Base-by-base conservation (phyloP, 2,329 filamentous ascomycete species). In the Aaosphaeria arxii region DNA sequence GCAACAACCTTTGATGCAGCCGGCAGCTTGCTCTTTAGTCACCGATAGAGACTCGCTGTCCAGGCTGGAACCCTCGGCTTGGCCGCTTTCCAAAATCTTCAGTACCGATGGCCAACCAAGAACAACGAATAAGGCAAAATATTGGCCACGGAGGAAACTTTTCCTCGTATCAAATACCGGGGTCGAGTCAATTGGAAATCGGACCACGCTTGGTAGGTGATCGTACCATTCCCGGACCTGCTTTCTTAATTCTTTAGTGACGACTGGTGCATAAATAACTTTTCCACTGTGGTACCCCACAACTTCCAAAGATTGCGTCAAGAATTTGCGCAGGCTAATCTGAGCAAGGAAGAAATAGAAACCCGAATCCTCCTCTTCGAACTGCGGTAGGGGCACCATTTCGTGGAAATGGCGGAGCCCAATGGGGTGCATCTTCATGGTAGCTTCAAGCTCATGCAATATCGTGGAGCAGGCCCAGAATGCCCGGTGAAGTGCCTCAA, bases 391-490 rank as follows among this genome's bases (percentile, higher is more conserved):
- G 13, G 61, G 58, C 4, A 64, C 62, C 11, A 62, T 42, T 31
- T 63, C 59, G 42, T 63, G 62, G 35, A 62, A 62, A 28, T 64
- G 59, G 7, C 58, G 52, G 11, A 63, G 44, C 4, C 62, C 61
- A n/a, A 56, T 63, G 3, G 62, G 57, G 44, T 63, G 59, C 56
- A 61, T 61, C 40, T 64, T 62, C 45, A 62, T 60, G 7, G 61
- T 60, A 4, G 59, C 59, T 47, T 64, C 58, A 11, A 64, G 53
- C 47, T 62, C 61, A 43, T 63, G 58, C 3, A 61, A 36, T 5
- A 62, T 53, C 4, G 53, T 59, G 2, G 58, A 62, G n/a, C 53
- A 57, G 11, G 56, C 55, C 61, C 61, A 64, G 13, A 64, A 63
- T 4, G 56, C 57, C 38, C 61, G 57, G 44, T 63, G 56, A 40